These are phyloP conservation scores for Darksidea phi DNA, from an alignment of 495 filamentous ascomycete genomes.

Conservation along the genomic window DNA sequence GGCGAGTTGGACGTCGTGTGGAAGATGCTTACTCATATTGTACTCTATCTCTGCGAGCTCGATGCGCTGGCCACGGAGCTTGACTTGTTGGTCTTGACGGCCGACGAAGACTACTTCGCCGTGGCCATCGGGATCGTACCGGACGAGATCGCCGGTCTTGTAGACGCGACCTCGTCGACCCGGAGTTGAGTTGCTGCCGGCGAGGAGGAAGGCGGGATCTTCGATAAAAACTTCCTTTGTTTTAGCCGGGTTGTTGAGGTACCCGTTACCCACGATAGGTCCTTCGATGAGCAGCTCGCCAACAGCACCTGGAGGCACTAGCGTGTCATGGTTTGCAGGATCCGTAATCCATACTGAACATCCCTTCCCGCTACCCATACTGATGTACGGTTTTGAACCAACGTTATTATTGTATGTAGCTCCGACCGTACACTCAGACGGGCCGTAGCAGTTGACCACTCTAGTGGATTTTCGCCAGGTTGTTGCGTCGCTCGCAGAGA, in stretches of 20 bases:
- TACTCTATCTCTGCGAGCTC: constrained; percentile 67
- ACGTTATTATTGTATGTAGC: constrained; percentile 39
- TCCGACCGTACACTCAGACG: constrained; percentile 39
- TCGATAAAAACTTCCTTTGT: constrained; percentile 52
- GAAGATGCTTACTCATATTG: constrained; percentile 47
- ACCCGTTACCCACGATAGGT: constrained; percentile 21
- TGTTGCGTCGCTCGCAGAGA: constrained; percentile 17
- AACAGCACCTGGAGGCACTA: constrained; percentile 28
- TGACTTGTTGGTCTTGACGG: constrained; percentile 64
- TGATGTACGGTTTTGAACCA: constrained; percentile 37
- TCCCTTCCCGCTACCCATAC: constrained; percentile 50
- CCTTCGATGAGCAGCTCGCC: constrained; percentile 33
- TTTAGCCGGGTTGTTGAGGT: constrained; percentile 24
- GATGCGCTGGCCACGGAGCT: constrained; percentile 64
- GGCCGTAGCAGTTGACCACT: constrained; percentile 28
- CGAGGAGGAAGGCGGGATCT: constrained; percentile 46
- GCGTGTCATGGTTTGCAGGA: constrained; percentile 49
- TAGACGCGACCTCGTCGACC: constrained; percentile 59
- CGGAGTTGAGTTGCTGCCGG: constrained; percentile 29
- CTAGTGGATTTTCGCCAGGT: constrained; percentile 15
- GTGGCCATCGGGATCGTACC: constrained; percentile 58
- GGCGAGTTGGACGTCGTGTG: constrained; percentile 38
- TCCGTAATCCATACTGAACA: constrained; percentile 58
- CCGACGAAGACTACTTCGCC: constrained; percentile 57
- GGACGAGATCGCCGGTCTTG: constrained; percentile 66